Evolutionary conservation across 192 early-diverging fungal genomes (phyloP), one percentile per base, ranked within the genome.

Genomic region (Mortierella hygrophila): DNA sequence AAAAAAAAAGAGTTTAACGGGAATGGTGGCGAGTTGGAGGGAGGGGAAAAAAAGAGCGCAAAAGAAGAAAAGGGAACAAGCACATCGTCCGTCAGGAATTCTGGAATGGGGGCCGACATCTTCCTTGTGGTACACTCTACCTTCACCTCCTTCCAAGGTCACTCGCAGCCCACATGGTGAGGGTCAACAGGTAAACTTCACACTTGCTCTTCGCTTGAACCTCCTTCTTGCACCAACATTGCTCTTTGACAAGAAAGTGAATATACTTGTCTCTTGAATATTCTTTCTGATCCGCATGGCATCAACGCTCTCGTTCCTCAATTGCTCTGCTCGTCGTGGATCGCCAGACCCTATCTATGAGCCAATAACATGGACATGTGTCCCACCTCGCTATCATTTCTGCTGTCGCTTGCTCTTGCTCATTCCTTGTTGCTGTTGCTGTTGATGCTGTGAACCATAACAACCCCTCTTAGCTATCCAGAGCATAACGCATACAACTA

Each of bases 81-180:
- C 32, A 52, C 29, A 81, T 71, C 23, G 47, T 16, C 29, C 41
- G 70, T 54, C 69, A 79, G 40, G 46, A 55, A 55, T 68, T 42
- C 41, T 40, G 40, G 26, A 49, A 68, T 55, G 29, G 29, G 11
- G 23, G 35, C 60, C 60, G 60, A 15, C 13, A 13, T 60, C n/a
- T 7, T 60, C 5, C 57, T 60, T 55, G 52, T 60, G 7, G 23
- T 26, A 60, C 57, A 29, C 57, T 60, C 6, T n/a, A 0, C 23
- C 6, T 55, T 3, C 54, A 4, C 18, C 49, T 52, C 49, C 18
- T 52, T 52, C 15, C 15, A 52, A 52, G 49, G 49, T 5, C 49
- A 21, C 16, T 21, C 49, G 5, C 18, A 18, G 1, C 3, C 5
- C 0, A 1, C 49, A 52, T 20, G 18, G 49, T 52, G 16, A 52